Evolutionary conservation across 2,329 filamentous ascomycete species (phyloP).

Genomic region (Teratosphaeria pseudoeucalypti): DNA sequence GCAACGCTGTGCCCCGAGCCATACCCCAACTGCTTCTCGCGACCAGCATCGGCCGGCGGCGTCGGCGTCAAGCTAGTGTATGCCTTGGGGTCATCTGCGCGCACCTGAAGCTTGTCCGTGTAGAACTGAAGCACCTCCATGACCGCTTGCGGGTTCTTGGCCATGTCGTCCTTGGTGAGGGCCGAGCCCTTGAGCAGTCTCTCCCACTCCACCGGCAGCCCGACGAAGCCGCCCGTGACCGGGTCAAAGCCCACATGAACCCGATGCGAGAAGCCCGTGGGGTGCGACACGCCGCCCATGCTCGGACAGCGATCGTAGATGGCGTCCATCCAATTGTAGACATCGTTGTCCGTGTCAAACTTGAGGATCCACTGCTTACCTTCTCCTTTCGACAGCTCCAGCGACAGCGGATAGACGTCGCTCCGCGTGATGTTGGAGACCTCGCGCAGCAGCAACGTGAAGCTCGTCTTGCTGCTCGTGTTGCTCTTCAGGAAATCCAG

Average conservation of each 20-base stretch:
- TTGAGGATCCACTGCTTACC: slow-evolving; percentile 81
- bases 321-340: slow-evolving; percentile 98
- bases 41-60: slow-evolving; percentile 41
- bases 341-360: slow-evolving; percentile 89
- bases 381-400: slow-evolving; percentile 86
- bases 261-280: slow-evolving; percentile 93
- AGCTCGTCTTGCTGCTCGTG: slow-evolving; percentile 68
- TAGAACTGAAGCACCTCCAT: slow-evolving; percentile 82
- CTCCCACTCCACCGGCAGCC: slow-evolving; percentile 91
- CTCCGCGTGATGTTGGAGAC: slow-evolving; percentile 85
- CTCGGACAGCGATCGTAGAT: slow-evolving; percentile 94
- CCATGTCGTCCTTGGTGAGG: slow-evolving; percentile 97
- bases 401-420: slow-evolving; percentile 81
- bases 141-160: slow-evolving; percentile 68
- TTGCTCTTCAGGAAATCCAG: slow-evolving; percentile 92
- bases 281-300: slow-evolving; percentile 97
- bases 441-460: slow-evolving; percentile 74
- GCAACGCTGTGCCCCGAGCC: slow-evolving; percentile 35
- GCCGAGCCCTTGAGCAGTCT: slow-evolving; percentile 91
- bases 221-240: slow-evolving; percentile 87
- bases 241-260: slow-evolving; percentile 97
- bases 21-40: slow-evolving; percentile 42
- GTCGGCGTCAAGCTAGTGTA: slow-evolving; percentile 61
- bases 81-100: slow-evolving; percentile 58
- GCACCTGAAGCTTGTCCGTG: slow-evolving; percentile 66